phyloP scores from a whole-genome alignment of 2,329 filamentous ascomycete genomes.

The Boeremia lycopersici region DNA sequence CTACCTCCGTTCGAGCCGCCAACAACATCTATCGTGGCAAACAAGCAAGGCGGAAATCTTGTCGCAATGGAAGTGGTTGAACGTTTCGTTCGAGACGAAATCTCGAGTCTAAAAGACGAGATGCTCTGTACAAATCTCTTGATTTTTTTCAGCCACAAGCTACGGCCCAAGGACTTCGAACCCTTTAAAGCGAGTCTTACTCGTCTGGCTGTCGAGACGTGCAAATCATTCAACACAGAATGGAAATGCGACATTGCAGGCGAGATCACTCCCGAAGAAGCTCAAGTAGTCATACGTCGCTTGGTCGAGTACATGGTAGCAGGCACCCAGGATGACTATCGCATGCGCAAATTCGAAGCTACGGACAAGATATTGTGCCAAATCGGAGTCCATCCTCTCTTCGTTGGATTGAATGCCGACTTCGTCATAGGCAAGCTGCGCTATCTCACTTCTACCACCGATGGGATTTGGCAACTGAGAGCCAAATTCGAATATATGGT shows the following conservation, averaged over 20 bases:
- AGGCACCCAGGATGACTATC: neutral
- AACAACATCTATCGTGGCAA: neutral
- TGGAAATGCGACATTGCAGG: constrained; percentile 31
- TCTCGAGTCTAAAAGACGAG: constrained; percentile 17
- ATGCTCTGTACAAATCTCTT: neutral
- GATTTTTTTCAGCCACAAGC: too few relatives aligned
- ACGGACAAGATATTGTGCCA: constrained; percentile 18
- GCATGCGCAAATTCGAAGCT: neutral
- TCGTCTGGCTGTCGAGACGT: constrained; percentile 25
- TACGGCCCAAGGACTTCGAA: too few relatives aligned
- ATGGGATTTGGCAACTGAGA: constrained; percentile 1
- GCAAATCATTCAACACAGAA: constrained; percentile 18
- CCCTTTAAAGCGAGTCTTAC: constrained; percentile 17
- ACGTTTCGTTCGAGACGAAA: constrained; percentile 16
- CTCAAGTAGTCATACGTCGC: constrained; percentile 30
- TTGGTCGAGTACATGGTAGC: constrained; percentile 17
- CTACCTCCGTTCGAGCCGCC: constrained; percentile 19
- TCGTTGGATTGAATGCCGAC: constrained; percentile 29
- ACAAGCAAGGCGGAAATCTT: neutral
- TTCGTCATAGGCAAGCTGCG: constrained; percentile 30
- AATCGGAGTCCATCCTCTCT: constrained; percentile 30
- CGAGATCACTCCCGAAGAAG: constrained; percentile 28
- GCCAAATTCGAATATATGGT: constrained; percentile 20
- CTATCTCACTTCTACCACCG: constrained; percentile 13
- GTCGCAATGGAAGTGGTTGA: constrained; percentile 28